Percentiles rank a stretch among this genome's conserved stretches.
phyloP scores from a whole-genome alignment of 768 basidiomycete species.

The Chiua virens region DNA sequence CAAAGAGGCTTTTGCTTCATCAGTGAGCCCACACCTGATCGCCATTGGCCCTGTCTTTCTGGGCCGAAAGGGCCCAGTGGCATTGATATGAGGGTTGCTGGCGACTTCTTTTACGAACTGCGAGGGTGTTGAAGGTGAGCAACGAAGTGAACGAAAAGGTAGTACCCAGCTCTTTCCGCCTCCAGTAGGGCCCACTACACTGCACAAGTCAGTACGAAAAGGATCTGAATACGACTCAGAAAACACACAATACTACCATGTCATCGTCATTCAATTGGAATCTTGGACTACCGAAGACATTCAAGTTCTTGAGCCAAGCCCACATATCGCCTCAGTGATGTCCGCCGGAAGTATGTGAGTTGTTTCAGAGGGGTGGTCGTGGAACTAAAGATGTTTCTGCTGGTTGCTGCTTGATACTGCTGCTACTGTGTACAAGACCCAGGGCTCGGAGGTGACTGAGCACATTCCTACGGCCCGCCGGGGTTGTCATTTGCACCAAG shows the following conservation, averaged over 20 bases:
- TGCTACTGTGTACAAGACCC: too few species aligned
- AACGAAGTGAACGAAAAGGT: not conserved
- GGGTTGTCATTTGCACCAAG: too few species aligned
- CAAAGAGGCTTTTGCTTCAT: not conserved
- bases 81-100: not conserved
- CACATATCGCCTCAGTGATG: too few species aligned
- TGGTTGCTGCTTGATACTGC: too few species aligned
- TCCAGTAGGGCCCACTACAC: slow-evolving; percentile 19
- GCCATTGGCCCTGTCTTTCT: slow-evolving; percentile 1
- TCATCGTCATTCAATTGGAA: slow-evolving; percentile 8
- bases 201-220: slow-evolving; percentile 3
- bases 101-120: slow-evolving; percentile 15
- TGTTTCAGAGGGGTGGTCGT: too few species aligned
- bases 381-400: too few species aligned
- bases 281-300: not conserved
- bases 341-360: too few species aligned
- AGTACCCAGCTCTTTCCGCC: slow-evolving; percentile 21
- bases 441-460: too few species aligned
- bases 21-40: slow-evolving; percentile 9
- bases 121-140: not conserved
- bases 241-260: slow-evolving; percentile 21
- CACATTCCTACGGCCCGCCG: too few species aligned
- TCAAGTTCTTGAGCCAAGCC: too few species aligned
- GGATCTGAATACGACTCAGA: too few species aligned
- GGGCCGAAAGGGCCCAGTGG: not conserved